phyloP scores from a whole-genome alignment of 257 asterid genomes.

The Primulina eburnea region DNA sequence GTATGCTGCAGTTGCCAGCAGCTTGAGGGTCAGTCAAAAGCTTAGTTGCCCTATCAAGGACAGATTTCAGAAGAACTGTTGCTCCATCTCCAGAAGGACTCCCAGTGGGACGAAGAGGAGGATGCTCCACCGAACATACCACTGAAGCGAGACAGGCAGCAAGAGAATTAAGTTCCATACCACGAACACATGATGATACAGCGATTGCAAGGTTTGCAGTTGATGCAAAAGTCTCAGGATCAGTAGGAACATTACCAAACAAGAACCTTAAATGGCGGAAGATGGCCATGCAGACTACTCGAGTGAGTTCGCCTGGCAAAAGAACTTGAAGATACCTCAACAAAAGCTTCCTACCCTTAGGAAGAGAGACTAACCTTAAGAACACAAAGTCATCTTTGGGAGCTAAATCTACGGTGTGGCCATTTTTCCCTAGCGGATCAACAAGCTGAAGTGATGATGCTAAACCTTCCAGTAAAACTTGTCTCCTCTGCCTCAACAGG shows the following conservation, averaged over 20 bases:
- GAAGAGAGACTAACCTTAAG: slow-evolving; percentile 60
- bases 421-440: slow-evolving; percentile 62
- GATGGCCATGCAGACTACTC: slow-evolving; percentile 75
- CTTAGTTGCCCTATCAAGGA: slow-evolving; percentile 72
- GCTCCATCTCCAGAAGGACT: slow-evolving; percentile 75
- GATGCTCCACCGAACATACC: slow-evolving; percentile 66
- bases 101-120: slow-evolving; percentile 71
- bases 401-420: slow-evolving; percentile 44
- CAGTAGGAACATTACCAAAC: slow-evolving; percentile 48
- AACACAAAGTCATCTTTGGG: slow-evolving; percentile 57
- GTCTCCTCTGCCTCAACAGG: slow-evolving; percentile 60
- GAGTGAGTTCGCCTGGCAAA: slow-evolving; percentile 56
- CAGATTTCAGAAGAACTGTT: slow-evolving; percentile 56
- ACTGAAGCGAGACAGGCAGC: slow-evolving; percentile 84
- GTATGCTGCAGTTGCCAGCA: slow-evolving; percentile 43
- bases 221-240: slow-evolving; percentile 35
- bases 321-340: slow-evolving; percentile 52
- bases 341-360: slow-evolving; percentile 68
- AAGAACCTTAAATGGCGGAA: slow-evolving; percentile 79
- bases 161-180: slow-evolving; percentile 63
- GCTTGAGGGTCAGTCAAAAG: slow-evolving; percentile 57
- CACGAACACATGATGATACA: slow-evolving; percentile 37
- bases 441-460: slow-evolving; percentile 74
- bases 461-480: slow-evolving; percentile 58
- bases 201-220: slow-evolving; percentile 41